phyloP scores from a whole-genome alignment of 2,329 filamentous ascomycete genomes.

The Pseudocercospora cruenta region DNA sequence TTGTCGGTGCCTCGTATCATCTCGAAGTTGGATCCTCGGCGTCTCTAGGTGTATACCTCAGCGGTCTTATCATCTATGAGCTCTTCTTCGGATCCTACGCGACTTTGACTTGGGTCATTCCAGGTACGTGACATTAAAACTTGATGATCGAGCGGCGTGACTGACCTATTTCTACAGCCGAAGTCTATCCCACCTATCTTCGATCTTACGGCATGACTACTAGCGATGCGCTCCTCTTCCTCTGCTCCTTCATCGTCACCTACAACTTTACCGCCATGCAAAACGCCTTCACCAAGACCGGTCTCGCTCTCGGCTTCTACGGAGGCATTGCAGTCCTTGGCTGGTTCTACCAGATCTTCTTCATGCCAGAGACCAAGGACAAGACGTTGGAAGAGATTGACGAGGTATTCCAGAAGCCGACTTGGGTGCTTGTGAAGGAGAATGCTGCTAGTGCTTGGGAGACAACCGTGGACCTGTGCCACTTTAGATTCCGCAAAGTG shows the following conservation, averaged over 20 bases:
- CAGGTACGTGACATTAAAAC: constrained; percentile 56
- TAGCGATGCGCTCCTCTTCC: constrained; percentile 69
- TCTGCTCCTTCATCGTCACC: constrained; percentile 72
- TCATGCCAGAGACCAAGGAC: constrained; percentile 70
- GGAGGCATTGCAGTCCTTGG: constrained; percentile 72
- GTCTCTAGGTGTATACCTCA: constrained; percentile 61
- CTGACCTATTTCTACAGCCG: constrained; percentile 54
- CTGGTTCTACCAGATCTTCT: constrained; percentile 72
- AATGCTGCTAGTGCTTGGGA: constrained; percentile 56
- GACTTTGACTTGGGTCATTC: constrained; percentile 27
- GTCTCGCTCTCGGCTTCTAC: constrained; percentile 71
- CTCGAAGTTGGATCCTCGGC: constrained; percentile 45
- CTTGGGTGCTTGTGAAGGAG: constrained; percentile 63
- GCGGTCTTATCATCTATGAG: constrained; percentile 70
- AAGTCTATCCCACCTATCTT: constrained; percentile 74
- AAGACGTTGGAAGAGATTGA: constrained; percentile 72
- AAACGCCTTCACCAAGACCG: constrained; percentile 66
- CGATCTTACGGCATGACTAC: constrained; percentile 75
- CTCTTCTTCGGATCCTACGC: constrained; percentile 62
- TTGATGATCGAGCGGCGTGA: constrained; percentile 29
- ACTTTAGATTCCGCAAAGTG: constrained; percentile 52
- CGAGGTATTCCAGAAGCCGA: constrained; percentile 66
- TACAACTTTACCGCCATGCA: constrained; percentile 77
- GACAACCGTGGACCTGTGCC: constrained; percentile 50
- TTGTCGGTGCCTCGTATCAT: constrained; percentile 68